Base-by-base conservation (phyloP, 805 yeast species). In the Debaryomyces castellii region DNA sequence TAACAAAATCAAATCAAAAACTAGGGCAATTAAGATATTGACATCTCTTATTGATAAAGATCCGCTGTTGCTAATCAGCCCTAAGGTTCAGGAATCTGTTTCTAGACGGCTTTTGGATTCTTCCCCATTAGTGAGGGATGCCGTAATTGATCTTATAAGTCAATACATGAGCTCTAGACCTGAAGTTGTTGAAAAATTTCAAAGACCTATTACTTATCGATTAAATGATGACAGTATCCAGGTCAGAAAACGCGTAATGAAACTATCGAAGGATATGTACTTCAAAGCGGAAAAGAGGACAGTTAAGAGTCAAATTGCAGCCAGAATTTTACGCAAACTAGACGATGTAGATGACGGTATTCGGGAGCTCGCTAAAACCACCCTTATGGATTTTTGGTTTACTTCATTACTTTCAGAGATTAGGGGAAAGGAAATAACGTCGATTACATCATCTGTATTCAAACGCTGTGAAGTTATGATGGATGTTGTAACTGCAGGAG, bases 101-200 rank as follows among this genome's bases (percentile, higher is more conserved):
- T 66, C 80, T 1, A 67, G 62, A 8, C 66, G 81, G 39, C 63
- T 89, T 32, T 63, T 58, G 4, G 92, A 86, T 49, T 57, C 76
- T 0, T 86, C 89, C 2, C 81, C 95, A 0, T 75, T 83, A 33
- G 92, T 89, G 0, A 74, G 89, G 47, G 90, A 85, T 54, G 88
- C 95, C 0, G 84, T 84, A 2, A 66, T 89, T 23, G 94, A 87
- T 36, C 69, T 89, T 33, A 63, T 89, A 21, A 74, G 76, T 9
- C 73, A 69, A 42, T 79, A 75, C 44, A 57, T 83, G 33, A 54
- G 64, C 2, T 52, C 67, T 2, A 71, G 71, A 41, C 78, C 81
- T 0, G 73, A 69, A 3, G 58, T 75, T 24, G 67, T 78, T 17
- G 71, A 72, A 2, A 74, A 73, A 22, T 83, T 78, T 50, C 80